A percentile compares a stretch with the other conserved stretches of the same genome.
phyloP scores from a whole-genome alignment of 1,139 yeast species.

The Pichia sp. region DNA sequence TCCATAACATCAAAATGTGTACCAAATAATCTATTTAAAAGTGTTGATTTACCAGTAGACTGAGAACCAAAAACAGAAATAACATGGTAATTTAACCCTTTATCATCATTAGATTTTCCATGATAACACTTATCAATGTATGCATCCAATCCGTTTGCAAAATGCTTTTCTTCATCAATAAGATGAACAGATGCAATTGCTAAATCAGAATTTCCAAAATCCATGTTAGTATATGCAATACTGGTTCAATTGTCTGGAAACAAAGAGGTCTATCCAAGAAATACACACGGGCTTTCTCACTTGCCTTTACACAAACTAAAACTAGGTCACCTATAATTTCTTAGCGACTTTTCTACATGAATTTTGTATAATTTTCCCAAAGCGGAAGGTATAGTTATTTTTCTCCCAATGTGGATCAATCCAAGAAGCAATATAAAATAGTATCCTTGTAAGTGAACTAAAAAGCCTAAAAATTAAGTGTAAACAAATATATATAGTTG shows the following conservation, averaged over 20 bases:
- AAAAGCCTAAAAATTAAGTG: too few species aligned
- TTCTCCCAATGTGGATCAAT: too few species aligned
- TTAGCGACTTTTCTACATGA: background rate
- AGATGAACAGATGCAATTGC: conserved; percentile 50
- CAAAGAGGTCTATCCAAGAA: background rate
- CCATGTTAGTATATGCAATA: background rate
- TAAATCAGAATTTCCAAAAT: background rate
- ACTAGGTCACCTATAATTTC: background rate
- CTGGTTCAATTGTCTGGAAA: background rate
- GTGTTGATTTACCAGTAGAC: conserved; percentile 91
- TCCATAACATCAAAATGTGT: conserved; percentile 93
- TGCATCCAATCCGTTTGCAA: conserved; percentile 36
- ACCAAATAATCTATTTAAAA: conserved; percentile 76
- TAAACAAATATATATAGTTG: too few species aligned
- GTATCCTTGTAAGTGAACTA: too few species aligned
- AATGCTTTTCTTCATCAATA: conserved; percentile 68
- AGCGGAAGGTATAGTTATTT: background rate
- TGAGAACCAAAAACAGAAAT: conserved; percentile 96
- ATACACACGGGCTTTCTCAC: background rate
- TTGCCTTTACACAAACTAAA: background rate
- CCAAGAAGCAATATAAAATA: too few species aligned
- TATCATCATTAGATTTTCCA: conserved; percentile 31
- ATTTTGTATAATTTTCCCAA: background rate
- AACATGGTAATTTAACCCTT: conserved; percentile 76
- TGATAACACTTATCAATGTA: conserved; percentile 32